Evolutionary conservation across 75 land plant genomes (phyloP), one percentile per base, ranked within the genome.

Genomic region (Picea glauca): DNA sequence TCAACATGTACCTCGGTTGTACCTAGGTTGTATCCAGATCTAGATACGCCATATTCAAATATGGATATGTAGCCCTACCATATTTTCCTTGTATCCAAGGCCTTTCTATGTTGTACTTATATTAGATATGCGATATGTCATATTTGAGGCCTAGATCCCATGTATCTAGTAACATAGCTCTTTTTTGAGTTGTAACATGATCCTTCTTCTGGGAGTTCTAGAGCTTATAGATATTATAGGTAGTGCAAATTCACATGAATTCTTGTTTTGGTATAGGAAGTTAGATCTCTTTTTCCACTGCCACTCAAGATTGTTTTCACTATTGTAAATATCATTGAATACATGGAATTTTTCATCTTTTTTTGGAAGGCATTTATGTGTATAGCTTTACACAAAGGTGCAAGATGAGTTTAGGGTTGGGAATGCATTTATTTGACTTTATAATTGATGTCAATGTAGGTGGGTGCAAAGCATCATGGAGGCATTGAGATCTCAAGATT

Each of bases 401-500:
- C 32, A 14, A 9, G 33, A 32, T n/a, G n/a, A n/a, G 67, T 64
- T 64, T 15, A 66, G 26, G 40, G 70, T 66, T 66, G 70, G 43
- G 73, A 70, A 70, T 18, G 23, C n/a, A 6, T 40, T 70, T 40
- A 38, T 70, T 8, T 70, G 50, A 70, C 54, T 70, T 70, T 70
- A 1, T 40, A 38, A 70, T 23, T 70, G 73, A n/a, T 70, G 20
- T 68, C 9, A 40, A 38, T 1, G 73, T 54, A 70, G 73, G 73
- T 70, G 73, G 73, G 56, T 70, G 54, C 50, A 43, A 13, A 70
- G 56, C n/a, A 43, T 70, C 54, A 70, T 43, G 23, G 56, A 43
- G 74, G 74, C 74, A 43, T 38, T 43, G 3, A 70, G 74, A 70
- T 70, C 74, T 43, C 74, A 70, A 70, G 74, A 70, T 40, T 70